Evolutionary conservation across 257 asterid genomes (phyloP).

Genomic region (Plectranthus barbatus): DNA sequence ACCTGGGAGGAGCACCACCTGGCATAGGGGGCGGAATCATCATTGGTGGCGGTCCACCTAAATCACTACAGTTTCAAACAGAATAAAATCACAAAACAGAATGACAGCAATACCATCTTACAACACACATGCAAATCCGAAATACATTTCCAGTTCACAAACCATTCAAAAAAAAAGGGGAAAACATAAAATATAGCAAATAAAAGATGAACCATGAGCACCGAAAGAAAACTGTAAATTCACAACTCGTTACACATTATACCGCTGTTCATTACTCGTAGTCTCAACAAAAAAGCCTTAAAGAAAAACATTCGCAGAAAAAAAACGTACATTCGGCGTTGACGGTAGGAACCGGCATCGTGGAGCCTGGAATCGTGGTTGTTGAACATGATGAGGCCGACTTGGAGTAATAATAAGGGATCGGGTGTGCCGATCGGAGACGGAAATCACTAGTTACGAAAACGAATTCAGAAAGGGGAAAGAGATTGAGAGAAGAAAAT

Average conservation of each 20-base stretch:
- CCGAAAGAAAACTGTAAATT: not conserved
- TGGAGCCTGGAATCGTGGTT: constrained; percentile 57
- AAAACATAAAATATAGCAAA: not conserved
- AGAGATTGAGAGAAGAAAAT: not conserved
- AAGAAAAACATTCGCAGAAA: not conserved
- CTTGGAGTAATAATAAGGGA: constrained; percentile 10
- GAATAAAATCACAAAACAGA: constrained; percentile 1
- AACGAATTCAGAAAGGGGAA: not conserved
- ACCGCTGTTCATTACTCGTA: not conserved
- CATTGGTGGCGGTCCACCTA: constrained; percentile 44
- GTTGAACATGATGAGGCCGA: constrained; percentile 34
- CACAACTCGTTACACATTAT: not conserved
- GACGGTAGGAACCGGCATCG: constrained; percentile 69
- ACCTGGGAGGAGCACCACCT: constrained; percentile 38
- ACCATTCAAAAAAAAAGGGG: not conserved
- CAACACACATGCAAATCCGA: not conserved
- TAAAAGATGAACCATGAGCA: not conserved
- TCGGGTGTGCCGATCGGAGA: constrained; percentile 22
- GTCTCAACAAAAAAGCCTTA: not conserved
- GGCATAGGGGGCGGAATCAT: constrained; percentile 42
- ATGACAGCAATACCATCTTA: not conserved
- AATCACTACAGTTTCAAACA: constrained; percentile 43
- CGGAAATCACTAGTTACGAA: not conserved
- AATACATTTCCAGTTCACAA: not conserved
- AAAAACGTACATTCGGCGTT: constrained; percentile 63